Percentiles rank a stretch among this genome's conserved stretches.
phyloP scores from a whole-genome alignment of 495 filamentous ascomycete genomes.

The Penicillium psychrofluorescens region DNA sequence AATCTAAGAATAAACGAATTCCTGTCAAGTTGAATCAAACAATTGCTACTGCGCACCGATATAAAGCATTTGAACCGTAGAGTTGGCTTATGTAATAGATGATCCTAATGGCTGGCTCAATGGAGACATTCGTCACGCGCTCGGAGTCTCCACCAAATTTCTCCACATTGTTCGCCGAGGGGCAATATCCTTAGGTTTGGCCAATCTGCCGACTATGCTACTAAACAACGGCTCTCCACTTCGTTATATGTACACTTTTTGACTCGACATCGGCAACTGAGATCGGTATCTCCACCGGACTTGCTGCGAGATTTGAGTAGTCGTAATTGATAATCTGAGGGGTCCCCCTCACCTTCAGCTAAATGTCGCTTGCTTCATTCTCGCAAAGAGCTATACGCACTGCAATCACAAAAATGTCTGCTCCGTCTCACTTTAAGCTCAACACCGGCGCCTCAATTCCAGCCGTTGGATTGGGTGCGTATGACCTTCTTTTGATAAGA shows the following conservation, averaged over 20 bases:
- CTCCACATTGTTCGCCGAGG: not conserved
- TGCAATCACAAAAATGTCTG: constrained; percentile 7
- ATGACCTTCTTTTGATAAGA: constrained; percentile 11
- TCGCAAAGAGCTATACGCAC: not conserved
- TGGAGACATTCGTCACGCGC: not conserved
- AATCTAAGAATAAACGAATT: not conserved
- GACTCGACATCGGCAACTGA: not conserved
- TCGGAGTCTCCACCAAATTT: not conserved
- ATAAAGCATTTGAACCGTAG: not conserved
- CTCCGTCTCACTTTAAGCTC: constrained; percentile 50
- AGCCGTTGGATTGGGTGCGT: constrained; percentile 60
- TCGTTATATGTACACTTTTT: not conserved
- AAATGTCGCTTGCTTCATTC: not conserved
- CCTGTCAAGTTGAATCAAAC: not conserved
- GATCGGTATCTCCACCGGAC: not conserved
- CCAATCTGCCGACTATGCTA: not conserved
- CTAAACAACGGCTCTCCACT: not conserved
- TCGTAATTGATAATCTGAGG: not conserved
- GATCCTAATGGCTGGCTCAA: not conserved
- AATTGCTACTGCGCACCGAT: not conserved
- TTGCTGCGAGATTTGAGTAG: not conserved
- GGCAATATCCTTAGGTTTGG: not conserved
- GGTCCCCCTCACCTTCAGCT: not conserved
- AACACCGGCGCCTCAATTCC: constrained; percentile 63
- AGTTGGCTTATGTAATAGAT: not conserved